phyloP scores from a whole-genome alignment of 331 rosid genomes.

The Telfairia occidentalis region DNA sequence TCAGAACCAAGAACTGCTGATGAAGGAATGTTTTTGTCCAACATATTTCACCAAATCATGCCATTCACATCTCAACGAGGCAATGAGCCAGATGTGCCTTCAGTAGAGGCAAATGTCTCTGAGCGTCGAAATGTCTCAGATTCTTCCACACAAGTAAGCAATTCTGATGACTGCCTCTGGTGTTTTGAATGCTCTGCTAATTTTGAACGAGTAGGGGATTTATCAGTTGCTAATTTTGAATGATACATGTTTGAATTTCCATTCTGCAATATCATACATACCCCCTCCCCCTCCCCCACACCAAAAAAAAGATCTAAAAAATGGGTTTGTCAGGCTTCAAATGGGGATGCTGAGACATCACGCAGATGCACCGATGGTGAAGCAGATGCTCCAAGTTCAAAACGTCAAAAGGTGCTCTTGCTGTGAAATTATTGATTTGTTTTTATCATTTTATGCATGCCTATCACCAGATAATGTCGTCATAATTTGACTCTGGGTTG shows the following conservation, averaged over 20 bases:
- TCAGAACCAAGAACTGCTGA: constrained; percentile 55
- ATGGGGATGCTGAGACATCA: constrained; percentile 30
- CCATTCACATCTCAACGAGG: constrained; percentile 59
- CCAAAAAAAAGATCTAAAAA: background rate
- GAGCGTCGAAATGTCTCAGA: constrained; percentile 30
- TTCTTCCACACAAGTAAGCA: constrained; percentile 45
- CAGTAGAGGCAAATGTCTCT: constrained; percentile 28
- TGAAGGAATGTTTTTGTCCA: constrained; percentile 76
- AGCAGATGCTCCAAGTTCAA: constrained; percentile 30
- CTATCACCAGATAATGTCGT: background rate
- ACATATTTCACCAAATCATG: constrained; percentile 64
- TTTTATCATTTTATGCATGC: background rate
- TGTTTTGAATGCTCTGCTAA: background rate
- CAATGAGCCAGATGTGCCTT: constrained; percentile 22
- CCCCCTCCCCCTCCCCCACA: no score
- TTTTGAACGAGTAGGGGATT: background rate
- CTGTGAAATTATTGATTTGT: background rate
- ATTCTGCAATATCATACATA: background rate
- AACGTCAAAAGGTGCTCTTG: constrained; percentile 42
- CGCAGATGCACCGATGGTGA: constrained; percentile 23
- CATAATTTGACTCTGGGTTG: background rate
- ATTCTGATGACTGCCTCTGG: background rate
- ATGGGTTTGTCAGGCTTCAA: constrained; percentile 20
- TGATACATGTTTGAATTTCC: background rate
- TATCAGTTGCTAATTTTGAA: background rate